Conservation (phyloP, 1,139 yeast species). For the Hyphopichia burtonii region DNA sequence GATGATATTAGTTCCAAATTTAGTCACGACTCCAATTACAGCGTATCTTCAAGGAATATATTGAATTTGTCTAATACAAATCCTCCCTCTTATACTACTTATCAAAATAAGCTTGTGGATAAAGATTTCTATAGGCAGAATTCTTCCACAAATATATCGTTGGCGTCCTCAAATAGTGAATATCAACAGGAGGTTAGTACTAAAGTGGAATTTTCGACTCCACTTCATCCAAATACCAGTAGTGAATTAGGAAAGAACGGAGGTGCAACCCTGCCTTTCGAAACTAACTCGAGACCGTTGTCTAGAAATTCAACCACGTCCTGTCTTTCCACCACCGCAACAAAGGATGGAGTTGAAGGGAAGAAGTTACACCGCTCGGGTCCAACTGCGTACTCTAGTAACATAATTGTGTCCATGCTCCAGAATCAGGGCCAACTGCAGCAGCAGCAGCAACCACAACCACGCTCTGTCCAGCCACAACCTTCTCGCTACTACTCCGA, state of each 20-base stretch:
- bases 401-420: constrained; percentile 33
- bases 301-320: constrained; percentile 65
- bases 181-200: constrained; percentile 11
- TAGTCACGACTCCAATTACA: constrained; percentile 14
- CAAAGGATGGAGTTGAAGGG: constrained; percentile 73
- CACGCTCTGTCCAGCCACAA: background rate
- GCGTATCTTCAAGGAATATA: constrained; percentile 19
- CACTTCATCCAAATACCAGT: background rate
- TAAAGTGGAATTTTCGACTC: background rate
- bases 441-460: background rate
- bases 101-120: constrained; percentile 11
- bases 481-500: background rate
- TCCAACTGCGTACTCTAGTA: constrained; percentile 36
- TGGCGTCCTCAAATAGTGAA: constrained; percentile 25
- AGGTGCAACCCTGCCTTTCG: constrained; percentile 7
- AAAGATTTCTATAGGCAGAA: constrained; percentile 1
- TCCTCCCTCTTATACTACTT: constrained; percentile 12
- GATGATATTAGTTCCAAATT: constrained; percentile 11
- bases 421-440: background rate
- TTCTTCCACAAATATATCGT: constrained; percentile 24
- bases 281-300: constrained; percentile 47
- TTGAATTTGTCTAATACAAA: background rate
- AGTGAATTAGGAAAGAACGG: background rate
- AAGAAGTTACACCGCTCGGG: constrained; percentile 49
- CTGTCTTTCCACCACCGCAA: constrained; percentile 67